Conservation (phyloP, 2,329 filamentous ascomycete species). For the Sclerotinia glacialis region DNA sequence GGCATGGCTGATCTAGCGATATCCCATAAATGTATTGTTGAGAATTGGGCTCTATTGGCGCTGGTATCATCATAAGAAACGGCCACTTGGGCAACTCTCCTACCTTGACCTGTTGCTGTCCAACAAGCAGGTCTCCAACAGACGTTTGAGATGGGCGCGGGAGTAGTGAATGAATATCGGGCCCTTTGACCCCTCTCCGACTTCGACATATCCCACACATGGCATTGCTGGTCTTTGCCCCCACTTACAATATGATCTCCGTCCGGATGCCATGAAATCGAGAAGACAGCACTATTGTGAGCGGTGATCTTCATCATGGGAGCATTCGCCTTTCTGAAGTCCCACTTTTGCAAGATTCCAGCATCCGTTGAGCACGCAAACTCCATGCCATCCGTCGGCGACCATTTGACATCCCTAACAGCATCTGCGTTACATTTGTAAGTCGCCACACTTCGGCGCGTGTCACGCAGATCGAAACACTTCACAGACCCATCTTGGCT, state of each 20-base stretch:
- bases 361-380: slow-evolving; percentile 65
- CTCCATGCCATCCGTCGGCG: slow-evolving; percentile 57
- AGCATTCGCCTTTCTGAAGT: slow-evolving; percentile 53
- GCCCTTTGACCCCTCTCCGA: slow-evolving; percentile 63
- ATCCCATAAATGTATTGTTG: slow-evolving; percentile 64
- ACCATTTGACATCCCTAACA: slow-evolving; percentile 64
- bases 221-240: slow-evolving; percentile 58
- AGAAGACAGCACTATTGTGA: slow-evolving; percentile 58
- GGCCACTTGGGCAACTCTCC: slow-evolving; percentile 59
- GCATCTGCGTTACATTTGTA: slow-evolving; percentile 53
- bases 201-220: slow-evolving; percentile 63
- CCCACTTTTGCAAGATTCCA: slow-evolving; percentile 62
- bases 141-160: slow-evolving; percentile 57
- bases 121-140: slow-evolving; percentile 64
- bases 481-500: slow-evolving; percentile 63
- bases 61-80: slow-evolving; percentile 60
- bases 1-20: slow-evolving; percentile 65
- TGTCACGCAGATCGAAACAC: slow-evolving; percentile 55
- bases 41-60: slow-evolving; percentile 53
- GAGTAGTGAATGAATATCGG: slow-evolving; percentile 59
- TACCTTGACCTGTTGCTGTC: slow-evolving; percentile 61
- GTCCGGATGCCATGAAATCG: slow-evolving; percentile 66
- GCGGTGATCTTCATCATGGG: slow-evolving; percentile 59
- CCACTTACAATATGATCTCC: slow-evolving; percentile 64
- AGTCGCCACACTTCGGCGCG: slow-evolving; percentile 49